These are phyloP conservation scores for Musa schizocarpa DNA, from an alignment of 176 grass and related monocot genomes.

Conservation along the genomic window DNA sequence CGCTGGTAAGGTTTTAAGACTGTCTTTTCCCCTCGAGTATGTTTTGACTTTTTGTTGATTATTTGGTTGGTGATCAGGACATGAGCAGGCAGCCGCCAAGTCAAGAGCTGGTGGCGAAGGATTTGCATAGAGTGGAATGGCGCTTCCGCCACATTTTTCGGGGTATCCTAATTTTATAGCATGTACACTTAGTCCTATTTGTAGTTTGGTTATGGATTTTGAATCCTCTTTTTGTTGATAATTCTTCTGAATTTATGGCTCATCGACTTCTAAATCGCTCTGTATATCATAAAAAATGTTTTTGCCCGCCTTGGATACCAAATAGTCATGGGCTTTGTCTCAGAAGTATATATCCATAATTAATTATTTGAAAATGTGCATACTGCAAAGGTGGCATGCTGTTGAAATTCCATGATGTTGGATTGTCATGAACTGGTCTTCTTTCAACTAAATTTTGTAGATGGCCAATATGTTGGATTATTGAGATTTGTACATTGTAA, in stretches of 20 bases:
- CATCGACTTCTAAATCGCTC: too few species aligned
- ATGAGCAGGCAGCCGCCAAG: constrained; percentile 84
- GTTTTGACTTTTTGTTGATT: neutral
- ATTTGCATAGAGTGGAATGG: constrained; percentile 81
- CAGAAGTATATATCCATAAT: neutral
- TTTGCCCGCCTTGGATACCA: neutral
- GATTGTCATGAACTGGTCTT: neutral
- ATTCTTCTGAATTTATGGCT: too few species aligned
- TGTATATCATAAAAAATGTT: too few species aligned
- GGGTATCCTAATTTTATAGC: constrained; percentile 23
- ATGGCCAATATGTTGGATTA: neutral
- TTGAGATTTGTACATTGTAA: too few species aligned
- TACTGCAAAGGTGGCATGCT: neutral
- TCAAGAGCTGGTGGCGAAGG: constrained; percentile 81
- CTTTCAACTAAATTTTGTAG: neutral
- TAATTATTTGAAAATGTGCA: neutral
- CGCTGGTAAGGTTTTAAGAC: constrained; percentile 39
- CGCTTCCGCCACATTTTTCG: constrained; percentile 96
- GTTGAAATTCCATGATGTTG: neutral
- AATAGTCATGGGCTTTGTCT: neutral
- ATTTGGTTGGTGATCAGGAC: constrained; percentile 47
- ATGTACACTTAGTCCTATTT: neutral
- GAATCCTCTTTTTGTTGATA: too few species aligned
- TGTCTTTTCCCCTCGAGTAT: neutral
- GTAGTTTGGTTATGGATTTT: too few species aligned